phyloP scores from a whole-genome alignment of 2,329 filamentous ascomycete genomes.

The Coniochaeta sp. region DNA sequence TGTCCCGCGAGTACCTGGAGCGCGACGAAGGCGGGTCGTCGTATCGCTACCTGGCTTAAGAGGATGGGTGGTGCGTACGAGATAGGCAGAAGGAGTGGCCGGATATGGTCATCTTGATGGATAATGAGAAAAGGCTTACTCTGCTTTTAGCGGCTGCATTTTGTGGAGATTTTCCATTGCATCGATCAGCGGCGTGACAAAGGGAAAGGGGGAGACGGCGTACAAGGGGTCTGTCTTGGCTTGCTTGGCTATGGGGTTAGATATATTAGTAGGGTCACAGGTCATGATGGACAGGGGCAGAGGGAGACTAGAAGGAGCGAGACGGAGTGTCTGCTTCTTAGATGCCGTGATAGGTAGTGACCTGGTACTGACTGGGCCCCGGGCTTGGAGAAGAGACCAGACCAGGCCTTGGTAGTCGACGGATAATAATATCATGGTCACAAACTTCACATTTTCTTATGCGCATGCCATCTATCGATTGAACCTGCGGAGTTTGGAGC shows the following conservation, averaged over 20 bases:
- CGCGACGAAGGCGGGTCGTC: constrained; percentile 61
- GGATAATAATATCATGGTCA: too few relatives aligned
- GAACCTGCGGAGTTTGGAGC: too few relatives aligned
- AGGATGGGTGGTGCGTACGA: background rate
- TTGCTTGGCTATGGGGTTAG: background rate
- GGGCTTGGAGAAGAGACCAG: too few relatives aligned
- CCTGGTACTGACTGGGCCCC: too few relatives aligned
- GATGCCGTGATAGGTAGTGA: too few relatives aligned
- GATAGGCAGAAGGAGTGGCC: background rate
- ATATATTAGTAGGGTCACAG: background rate
- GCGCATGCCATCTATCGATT: too few relatives aligned
- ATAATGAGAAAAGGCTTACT: background rate
- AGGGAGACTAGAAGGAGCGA: too few relatives aligned
- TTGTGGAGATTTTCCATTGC: background rate
- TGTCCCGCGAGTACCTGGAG: constrained; percentile 72
- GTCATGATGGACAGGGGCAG: background rate
- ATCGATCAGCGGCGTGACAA: background rate
- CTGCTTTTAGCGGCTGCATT: background rate
- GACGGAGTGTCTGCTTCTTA: too few relatives aligned
- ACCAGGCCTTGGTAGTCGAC: too few relatives aligned
- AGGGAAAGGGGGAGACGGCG: background rate
- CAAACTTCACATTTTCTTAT: too few relatives aligned
- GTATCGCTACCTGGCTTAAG: constrained; percentile 65
- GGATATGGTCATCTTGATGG: background rate
- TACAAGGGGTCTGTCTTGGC: background rate